Evolutionary conservation across 2,329 filamentous ascomycete genomes (phyloP), one percentile per base, ranked within the genome.

Genomic region (Calonectria montana): DNA sequence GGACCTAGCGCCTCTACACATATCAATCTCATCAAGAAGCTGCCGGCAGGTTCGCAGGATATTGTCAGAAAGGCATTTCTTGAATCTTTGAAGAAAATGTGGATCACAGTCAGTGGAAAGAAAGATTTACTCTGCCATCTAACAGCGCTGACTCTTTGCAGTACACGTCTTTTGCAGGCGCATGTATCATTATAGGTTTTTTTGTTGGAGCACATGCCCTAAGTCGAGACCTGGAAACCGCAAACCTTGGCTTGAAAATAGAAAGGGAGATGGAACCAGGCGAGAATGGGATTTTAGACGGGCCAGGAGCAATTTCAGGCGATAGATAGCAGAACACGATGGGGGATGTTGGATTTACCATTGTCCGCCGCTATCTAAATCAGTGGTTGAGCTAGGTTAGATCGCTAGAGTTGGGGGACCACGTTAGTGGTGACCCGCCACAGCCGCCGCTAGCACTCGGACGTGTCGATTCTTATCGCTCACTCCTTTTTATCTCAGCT

Each of bases 1-100:
- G 90, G 91, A 18, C 84, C 84, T 71, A 86, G 86, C 68, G 88
- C 91, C 1, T 86, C 88, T 23, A 87, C 91, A n/a, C 90, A 89
- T 74, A 87, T 91, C 1, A 84, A 87, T 10, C 75, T 89, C 12
- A 86, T 93, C 41, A 76, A 74, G 63, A 73, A 71, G 10, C 61
- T 81, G 9, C 68, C 73, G 2, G 37, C 65, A 1, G 70, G 72
- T 4, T 66, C 73, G n/a, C 79, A 80, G 10, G 37, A 72, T 2
- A 31, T 75, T 9, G 81, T 81, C 8, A 72, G 75, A 23, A 57
- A 63, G 16, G 73, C 81, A 15, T 81, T 79, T 50, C 80, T 77
- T 29, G 23, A 77, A 18, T 72, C 81, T 10, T 65, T 80, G 0
- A 55, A 76, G 7, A 73, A 67, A 0, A 78, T 81, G 61, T 82